Conservation (phyloP, 2,329 filamentous ascomycete genomes). For the Neonectria hederae region DNA sequence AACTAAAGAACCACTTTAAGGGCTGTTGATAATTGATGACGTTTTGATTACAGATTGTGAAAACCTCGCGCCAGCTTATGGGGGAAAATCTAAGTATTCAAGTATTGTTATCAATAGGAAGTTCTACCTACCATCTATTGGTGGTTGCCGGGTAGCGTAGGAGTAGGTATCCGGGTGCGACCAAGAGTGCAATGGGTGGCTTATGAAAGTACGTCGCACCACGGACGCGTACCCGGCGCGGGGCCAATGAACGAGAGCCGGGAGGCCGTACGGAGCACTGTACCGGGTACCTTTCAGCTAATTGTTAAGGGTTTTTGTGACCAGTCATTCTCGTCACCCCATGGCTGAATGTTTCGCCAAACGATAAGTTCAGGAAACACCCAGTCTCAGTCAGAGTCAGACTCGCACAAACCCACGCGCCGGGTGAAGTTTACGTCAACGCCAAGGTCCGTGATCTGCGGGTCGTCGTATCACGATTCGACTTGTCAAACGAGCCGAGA, state of each 20-base stretch:
- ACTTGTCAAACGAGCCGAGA: slow-evolving; percentile 14
- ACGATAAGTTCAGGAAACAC: not conserved
- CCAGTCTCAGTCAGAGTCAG: not conserved
- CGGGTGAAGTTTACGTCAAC: not conserved
- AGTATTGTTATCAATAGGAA: not conserved
- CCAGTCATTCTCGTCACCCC: slow-evolving; percentile 9
- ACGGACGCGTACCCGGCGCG: not conserved
- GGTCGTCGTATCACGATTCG: slow-evolving; percentile 11
- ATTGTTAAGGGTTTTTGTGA: slow-evolving; percentile 13
- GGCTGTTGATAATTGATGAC: too few species aligned
- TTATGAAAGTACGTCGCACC: slow-evolving; percentile 8
- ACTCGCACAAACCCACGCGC: not conserved
- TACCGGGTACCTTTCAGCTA: not conserved
- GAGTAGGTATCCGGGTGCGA: not conserved
- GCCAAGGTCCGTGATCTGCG: slow-evolving; percentile 1
- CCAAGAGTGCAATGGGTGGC: not conserved
- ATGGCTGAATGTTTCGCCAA: slow-evolving; percentile 2
- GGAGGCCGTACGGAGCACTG: slow-evolving; percentile 4
- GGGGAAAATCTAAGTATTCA: not conserved
- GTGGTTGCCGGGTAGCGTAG: not conserved
- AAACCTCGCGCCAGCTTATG: too few species aligned
- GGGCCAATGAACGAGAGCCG: slow-evolving; percentile 1
- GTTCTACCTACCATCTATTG: not conserved
- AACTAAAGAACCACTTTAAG: too few species aligned
- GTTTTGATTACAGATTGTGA: too few species aligned